Conservation (phyloP, 495 filamentous ascomycete genomes). For the Penicillium coffeae region DNA sequence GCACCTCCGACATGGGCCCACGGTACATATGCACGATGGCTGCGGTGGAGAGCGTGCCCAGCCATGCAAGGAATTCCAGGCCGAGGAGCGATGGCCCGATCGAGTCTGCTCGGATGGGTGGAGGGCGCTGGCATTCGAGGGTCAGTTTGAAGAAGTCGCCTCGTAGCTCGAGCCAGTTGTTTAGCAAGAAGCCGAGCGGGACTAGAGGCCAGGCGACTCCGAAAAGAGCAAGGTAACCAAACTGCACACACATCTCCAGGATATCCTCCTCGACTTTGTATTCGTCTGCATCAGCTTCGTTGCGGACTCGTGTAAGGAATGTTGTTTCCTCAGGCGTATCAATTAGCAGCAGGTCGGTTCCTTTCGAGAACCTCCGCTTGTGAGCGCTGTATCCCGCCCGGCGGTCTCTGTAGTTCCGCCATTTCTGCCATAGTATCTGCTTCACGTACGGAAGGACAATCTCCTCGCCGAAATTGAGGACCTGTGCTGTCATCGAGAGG, state of each 20-base stretch:
- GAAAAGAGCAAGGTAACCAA: constrained; percentile 81
- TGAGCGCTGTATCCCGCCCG: constrained; percentile 10
- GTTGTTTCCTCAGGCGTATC: constrained; percentile 65
- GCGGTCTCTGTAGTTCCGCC: constrained; percentile 31
- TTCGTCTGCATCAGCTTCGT: constrained; percentile 72
- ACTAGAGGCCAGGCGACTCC: constrained; percentile 90
- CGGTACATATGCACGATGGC: constrained; percentile 86
- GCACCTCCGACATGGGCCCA: constrained; percentile 57
- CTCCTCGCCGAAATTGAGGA: constrained; percentile 83
- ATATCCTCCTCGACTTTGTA: constrained; percentile 70
- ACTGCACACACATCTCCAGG: constrained; percentile 46
- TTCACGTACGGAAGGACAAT: constrained; percentile 81
- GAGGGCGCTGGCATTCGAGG: constrained; percentile 79
- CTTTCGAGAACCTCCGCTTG: constrained; percentile 22
- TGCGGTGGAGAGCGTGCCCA: constrained; percentile 78
- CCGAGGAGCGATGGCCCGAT: constrained; percentile 90
- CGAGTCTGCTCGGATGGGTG: constrained; percentile 81
- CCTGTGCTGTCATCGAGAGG: constrained; percentile 87
- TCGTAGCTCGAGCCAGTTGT: constrained; percentile 93
- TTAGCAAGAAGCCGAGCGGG: constrained; percentile 78
- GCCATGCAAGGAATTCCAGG: constrained; percentile 83
- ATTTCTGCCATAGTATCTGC: constrained; percentile 45
- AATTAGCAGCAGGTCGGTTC: constrained; percentile 28
- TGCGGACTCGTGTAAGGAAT: constrained; percentile 74
- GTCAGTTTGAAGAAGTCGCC: constrained; percentile 93